phyloP scores from a whole-genome alignment of 805 yeast genomes.

The Monosporozyma siamensis region DNA sequence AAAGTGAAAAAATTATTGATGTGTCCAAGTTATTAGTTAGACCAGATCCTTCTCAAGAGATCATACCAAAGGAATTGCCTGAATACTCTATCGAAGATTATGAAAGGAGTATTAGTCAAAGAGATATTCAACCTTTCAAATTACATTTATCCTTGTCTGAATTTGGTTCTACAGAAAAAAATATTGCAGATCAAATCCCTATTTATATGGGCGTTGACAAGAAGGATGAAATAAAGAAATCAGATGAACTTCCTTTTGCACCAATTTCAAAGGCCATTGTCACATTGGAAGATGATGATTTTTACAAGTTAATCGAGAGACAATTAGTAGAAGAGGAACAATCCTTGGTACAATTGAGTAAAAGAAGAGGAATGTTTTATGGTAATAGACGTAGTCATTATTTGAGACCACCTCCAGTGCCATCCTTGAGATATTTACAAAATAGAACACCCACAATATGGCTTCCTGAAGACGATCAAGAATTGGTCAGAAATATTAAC shows the following conservation, averaged over 20 bases:
- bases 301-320: constrained; percentile 47
- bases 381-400: constrained; percentile 48
- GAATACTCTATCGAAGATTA: constrained; percentile 24
- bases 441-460: constrained; percentile 87
- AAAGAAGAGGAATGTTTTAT: constrained; percentile 37
- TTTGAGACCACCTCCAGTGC: constrained; percentile 86
- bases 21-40: constrained; percentile 28
- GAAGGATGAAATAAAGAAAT: constrained; percentile 23
- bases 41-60: constrained; percentile 29
- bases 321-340: constrained; percentile 37
- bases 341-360: constrained; percentile 27
- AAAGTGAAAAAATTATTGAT: constrained; percentile 27
- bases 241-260: constrained; percentile 29
- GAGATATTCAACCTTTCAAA: constrained; percentile 25
- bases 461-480: constrained; percentile 89
- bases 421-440: constrained; percentile 69
- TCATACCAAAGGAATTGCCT: constrained; percentile 8
- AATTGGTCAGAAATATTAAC: constrained; percentile 68
- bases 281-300: constrained; percentile 55
- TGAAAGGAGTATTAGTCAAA: not conserved
- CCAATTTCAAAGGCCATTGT: constrained; percentile 60
- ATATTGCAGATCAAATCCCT: constrained; percentile 30
- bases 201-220: constrained; percentile 24
- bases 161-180: constrained; percentile 26
- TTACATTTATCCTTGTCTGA: constrained; percentile 26